These are phyloP conservation scores for Pelargonium myrrhifolium DNA, from an alignment of 441 rosid species.

Conservation along the genomic window DNA sequence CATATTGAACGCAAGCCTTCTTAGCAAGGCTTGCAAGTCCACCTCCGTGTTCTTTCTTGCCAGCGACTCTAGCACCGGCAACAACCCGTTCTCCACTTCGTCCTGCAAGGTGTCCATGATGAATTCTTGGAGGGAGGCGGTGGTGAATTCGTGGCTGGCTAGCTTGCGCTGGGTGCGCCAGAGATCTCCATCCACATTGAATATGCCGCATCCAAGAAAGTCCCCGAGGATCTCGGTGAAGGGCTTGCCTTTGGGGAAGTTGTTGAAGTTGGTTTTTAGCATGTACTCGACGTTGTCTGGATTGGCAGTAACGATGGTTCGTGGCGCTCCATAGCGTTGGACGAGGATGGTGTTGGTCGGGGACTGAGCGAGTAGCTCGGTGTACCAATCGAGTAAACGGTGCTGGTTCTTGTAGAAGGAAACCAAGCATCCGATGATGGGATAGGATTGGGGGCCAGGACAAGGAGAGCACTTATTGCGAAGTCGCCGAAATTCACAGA, in stretches of 20 bases:
- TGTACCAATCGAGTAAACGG: constrained; percentile 76
- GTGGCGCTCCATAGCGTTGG: constrained; percentile 46
- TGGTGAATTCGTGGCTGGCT: constrained; percentile 45
- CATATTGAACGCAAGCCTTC: constrained; percentile 39
- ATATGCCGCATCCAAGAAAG: constrained; percentile 64
- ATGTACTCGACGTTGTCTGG: constrained; percentile 52
- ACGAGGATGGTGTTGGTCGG: constrained; percentile 51
- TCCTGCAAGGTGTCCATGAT: constrained; percentile 27
- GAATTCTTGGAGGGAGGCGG: constrained; percentile 32
- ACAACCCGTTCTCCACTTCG: constrained; percentile 31
- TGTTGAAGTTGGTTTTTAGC: constrained; percentile 51
- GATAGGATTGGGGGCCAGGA: constrained; percentile 45
- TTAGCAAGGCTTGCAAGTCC: constrained; percentile 46
- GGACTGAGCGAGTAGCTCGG: constrained; percentile 49
- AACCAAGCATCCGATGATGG: constrained; percentile 64
- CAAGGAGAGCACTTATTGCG: not conserved
- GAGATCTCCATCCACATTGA: constrained; percentile 50
- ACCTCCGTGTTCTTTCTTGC: constrained; percentile 20
- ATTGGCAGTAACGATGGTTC: constrained; percentile 56
- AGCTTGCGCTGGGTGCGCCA: constrained; percentile 48
- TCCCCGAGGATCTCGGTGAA: constrained; percentile 55
- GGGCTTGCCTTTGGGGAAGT: constrained; percentile 61
- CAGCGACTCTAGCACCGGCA: constrained; percentile 31
- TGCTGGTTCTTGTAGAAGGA: constrained; percentile 55
- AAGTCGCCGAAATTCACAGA: not conserved